Conservation (phyloP, 148 eudicot species). For the Vaccinium corymbosum region DNA sequence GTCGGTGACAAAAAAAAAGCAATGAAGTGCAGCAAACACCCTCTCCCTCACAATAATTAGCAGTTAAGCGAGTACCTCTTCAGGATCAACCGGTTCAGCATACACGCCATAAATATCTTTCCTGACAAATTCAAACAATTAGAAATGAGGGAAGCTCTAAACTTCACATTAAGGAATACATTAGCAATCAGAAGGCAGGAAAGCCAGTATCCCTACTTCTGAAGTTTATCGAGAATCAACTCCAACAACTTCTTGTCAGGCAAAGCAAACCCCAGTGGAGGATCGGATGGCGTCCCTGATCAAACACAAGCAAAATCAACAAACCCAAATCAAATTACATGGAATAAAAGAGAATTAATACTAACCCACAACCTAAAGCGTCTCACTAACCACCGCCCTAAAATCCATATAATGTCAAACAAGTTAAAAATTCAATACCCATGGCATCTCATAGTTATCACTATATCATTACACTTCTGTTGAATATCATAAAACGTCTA, state of each 20-base stretch:
- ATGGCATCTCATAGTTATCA: no score
- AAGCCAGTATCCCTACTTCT: slow-evolving; percentile 52
- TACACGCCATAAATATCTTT: slow-evolving; percentile 91
- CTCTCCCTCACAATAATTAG: neutral
- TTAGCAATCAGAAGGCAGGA: neutral
- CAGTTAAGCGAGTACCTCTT: slow-evolving; percentile 53
- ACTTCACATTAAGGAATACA: slow-evolving; percentile 12
- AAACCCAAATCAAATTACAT: slow-evolving; percentile 7
- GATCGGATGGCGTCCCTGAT: slow-evolving; percentile 42
- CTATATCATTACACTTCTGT: no score
- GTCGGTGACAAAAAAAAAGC: no score
- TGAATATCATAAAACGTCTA: no score
- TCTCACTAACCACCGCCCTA: no score
- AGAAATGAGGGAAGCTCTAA: slow-evolving; percentile 15
- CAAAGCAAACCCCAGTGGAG: slow-evolving; percentile 34
- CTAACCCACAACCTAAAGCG: neutral
- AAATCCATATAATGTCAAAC: no score
- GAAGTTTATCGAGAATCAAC: slow-evolving; percentile 83
- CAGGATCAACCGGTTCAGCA: slow-evolving; percentile 98
- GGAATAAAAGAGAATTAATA: neutral
- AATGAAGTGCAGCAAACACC: neutral
- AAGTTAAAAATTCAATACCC: no score
- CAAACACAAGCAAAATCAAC: slow-evolving; percentile 19
- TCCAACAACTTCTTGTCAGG: slow-evolving; percentile 81
- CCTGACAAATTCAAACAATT: slow-evolving; percentile 58